Evolutionary conservation across 768 basidiomycete genomes (phyloP).

Genomic region (Collybia mongolica): DNA sequence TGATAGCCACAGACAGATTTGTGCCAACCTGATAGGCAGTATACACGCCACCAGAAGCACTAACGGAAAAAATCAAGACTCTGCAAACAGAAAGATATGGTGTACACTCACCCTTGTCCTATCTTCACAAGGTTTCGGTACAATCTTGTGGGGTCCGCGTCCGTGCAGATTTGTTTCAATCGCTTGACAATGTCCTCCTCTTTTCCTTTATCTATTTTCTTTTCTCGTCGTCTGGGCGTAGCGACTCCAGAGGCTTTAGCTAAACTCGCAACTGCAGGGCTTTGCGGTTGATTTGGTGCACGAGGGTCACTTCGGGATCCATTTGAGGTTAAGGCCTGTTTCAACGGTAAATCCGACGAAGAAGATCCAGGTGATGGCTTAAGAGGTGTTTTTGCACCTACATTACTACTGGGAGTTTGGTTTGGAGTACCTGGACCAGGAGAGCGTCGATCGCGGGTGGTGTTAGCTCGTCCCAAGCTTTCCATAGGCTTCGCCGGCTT

Average conservation of each 20-base stretch:
- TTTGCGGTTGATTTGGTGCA: slow-evolving; percentile 49
- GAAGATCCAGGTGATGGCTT: slow-evolving; percentile 61
- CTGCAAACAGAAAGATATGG: slow-evolving; percentile 1
- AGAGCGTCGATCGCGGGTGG: slow-evolving; percentile 61
- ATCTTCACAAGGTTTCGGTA: slow-evolving; percentile 96
- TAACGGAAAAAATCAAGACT: slow-evolving; percentile 27
- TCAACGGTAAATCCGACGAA: slow-evolving; percentile 54
- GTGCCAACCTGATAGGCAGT: slow-evolving; percentile 98
- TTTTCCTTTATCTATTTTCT: slow-evolving; percentile 79
- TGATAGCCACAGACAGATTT: slow-evolving; percentile 94
- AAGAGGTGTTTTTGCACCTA: slow-evolving; percentile 31
- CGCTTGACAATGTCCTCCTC: slow-evolving; percentile 91
- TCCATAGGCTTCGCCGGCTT: slow-evolving; percentile 48
- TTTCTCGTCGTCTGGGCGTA: slow-evolving; percentile 83
- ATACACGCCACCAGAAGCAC: slow-evolving; percentile 97
- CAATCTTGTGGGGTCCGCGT: slow-evolving; percentile 92
- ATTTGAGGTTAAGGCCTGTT: slow-evolving; percentile 24
- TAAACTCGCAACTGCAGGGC: slow-evolving; percentile 61
- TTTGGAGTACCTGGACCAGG: slow-evolving; percentile 33
- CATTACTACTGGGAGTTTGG: slow-evolving; percentile 19
- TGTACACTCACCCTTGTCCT: slow-evolving; percentile 82
- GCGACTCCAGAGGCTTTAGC: slow-evolving; percentile 73
- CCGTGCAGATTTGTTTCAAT: slow-evolving; percentile 92
- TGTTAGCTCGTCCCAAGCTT: slow-evolving; percentile 63
- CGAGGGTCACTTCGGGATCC: slow-evolving; percentile 28